A percentile compares a stretch with the other conserved stretches of the same genome.
Conservation (phyloP, 192 early-diverging fungal species). For the Diversispora eburnea region DNA sequence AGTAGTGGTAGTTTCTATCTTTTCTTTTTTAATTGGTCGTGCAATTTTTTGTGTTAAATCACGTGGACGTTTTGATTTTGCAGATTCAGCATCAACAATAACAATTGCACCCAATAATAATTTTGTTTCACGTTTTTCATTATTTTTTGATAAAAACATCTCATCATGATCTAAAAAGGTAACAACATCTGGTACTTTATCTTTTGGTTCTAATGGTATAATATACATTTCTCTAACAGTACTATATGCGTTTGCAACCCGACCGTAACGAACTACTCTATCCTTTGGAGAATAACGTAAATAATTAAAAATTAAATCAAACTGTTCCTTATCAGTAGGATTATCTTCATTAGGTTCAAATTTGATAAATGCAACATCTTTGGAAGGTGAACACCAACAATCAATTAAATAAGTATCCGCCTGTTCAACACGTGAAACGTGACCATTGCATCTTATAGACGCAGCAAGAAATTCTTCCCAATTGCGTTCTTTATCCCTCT, state of each 20-base stretch:
- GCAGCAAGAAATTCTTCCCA: conserved; percentile 62
- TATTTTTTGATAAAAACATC: not conserved
- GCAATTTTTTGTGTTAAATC: not conserved
- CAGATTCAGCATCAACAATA: conserved; percentile 22
- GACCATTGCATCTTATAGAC: conserved; percentile 61
- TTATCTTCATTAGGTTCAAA: conserved; percentile 40
- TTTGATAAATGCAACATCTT: conserved; percentile 61
- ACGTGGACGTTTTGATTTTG: conserved; percentile 20
- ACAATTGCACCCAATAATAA: conserved; percentile 27
- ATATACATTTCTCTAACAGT: conserved; percentile 76
- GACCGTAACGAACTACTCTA: conserved; percentile 49
- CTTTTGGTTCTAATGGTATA: conserved; percentile 53
- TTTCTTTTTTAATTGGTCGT: conserved; percentile 9
- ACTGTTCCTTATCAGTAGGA: conserved; percentile 32
- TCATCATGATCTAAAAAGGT: conserved; percentile 46
- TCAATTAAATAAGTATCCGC: conserved; percentile 59
- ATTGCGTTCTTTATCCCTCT: conserved; percentile 30
- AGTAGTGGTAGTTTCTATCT: not conserved
- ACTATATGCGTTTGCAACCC: conserved; percentile 60
- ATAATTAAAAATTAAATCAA: conserved; percentile 55
- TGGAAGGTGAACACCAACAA: conserved; percentile 45
- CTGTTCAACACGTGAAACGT: conserved; percentile 45
- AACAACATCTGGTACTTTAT: conserved; percentile 56
- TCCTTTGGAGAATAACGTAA: conserved; percentile 41
- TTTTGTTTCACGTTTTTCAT: conserved; percentile 24